Evolutionary conservation across 116 monocot genomes (phyloP).

Genomic region (Cymodocea nodosa): DNA sequence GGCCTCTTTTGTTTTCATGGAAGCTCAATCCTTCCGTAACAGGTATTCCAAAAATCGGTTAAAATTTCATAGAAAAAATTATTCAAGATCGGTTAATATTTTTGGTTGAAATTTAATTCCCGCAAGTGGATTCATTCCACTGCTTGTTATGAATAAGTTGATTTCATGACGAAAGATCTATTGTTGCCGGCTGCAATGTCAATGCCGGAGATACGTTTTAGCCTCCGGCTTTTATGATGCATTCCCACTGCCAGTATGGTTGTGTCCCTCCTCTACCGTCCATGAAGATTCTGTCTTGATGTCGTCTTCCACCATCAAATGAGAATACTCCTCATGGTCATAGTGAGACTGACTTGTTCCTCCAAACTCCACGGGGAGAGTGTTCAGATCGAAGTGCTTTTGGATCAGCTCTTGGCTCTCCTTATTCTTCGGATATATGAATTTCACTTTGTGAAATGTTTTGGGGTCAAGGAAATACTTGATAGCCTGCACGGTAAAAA

Average conservation of each 20-base stretch:
- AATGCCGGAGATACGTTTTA: no score
- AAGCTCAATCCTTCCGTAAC: no score
- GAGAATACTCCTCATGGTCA: slow-evolving; percentile 55
- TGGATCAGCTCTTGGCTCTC: slow-evolving; percentile 56
- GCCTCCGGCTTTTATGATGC: not conserved
- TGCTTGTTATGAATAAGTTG: no score
- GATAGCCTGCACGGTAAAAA: slow-evolving; percentile 32
- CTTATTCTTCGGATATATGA: slow-evolving; percentile 63
- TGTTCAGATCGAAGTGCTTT: slow-evolving; percentile 39
- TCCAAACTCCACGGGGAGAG: slow-evolving; percentile 68
- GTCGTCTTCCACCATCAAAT: slow-evolving; percentile 69
- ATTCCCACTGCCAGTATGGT: not conserved
- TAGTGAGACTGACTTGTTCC: slow-evolving; percentile 35
- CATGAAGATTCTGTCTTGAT: slow-evolving; percentile 25
- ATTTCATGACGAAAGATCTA: no score
- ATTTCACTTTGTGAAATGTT: slow-evolving; percentile 71
- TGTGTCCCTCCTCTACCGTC: slow-evolving; percentile 11
- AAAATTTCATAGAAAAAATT: no score
- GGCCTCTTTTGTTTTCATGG: no score
- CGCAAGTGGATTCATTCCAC: no score
- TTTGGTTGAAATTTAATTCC: no score
- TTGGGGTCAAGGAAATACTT: slow-evolving; percentile 74
- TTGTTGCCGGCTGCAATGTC: no score
- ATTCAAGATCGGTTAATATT: no score
- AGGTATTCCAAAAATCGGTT: no score